Evolutionary conservation across 352 stramenopile species (phyloP), one percentile per base, ranked within the genome.

Genomic region (Pilasporangium apinafurcum): DNA sequence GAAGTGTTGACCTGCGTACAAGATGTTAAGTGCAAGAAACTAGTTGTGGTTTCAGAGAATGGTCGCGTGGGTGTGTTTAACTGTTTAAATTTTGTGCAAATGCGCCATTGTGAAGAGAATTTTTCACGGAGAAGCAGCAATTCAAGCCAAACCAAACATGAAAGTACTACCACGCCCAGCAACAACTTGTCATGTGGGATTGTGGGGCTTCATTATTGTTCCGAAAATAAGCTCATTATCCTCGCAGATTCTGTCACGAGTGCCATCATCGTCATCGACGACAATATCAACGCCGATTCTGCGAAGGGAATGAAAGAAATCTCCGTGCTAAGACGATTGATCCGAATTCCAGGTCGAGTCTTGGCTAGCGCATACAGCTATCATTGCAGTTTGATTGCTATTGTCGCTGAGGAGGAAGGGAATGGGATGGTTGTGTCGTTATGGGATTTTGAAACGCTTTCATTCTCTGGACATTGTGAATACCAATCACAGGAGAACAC

Each of bases 381-480:
- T 32, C 65, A 87, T 37, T 56, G 74, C 0, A 85, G 64, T 8
- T 55, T 94, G 28, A 47, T 95, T 17, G 82, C 81, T 12, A 87
- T 68, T 0, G 54, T 82, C 13, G 61, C 57, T 17, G 40, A 52
- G 14, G 58, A 66, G n/a, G 53, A 61, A 0, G 49, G 37, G 24
- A 57, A 53, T 27, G 59, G 26, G n/a, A 47, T 7, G 10, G 30
- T 91, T 33, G n/a, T n/a, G n/a, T 71, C 60, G 10, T 53, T 90
- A 26, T 94, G 80, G 80, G 77, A 89, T 37, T 90, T 90, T 30
- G 78, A 92, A 43, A 85, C 74, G 12, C 56, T 92, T 0, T 50
- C 60, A 0, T 64, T 76, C 14, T 48, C 78, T 6, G 56, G 45
- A 5, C 37, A 60, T 13, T 88, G 71, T 30, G 59, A 44, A 2